Evolutionary conservation across 1,139 yeast species (phyloP), one percentile per base, ranked within the genome.

Genomic region (Pichia sp.): DNA sequence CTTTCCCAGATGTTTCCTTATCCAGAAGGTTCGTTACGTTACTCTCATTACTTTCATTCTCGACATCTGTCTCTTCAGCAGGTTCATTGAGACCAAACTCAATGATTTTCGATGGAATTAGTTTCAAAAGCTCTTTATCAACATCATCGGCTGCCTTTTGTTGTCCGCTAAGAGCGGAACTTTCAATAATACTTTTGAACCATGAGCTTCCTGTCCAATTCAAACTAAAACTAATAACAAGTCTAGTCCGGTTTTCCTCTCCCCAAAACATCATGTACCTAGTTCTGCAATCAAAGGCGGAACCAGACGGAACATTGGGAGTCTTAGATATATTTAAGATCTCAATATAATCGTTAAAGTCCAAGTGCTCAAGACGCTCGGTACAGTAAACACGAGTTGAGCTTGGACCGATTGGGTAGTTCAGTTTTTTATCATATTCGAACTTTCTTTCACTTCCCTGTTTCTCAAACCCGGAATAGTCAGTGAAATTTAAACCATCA

Each of bases 231-330:
- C 82, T 74, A 12, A 80, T 67, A 29, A 65, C 68, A 34, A 81
- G 63, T 14, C 66, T 67, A 0, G 84, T 78, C n/a, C 66, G 59
- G 56, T 76, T 76, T 24, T 69, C 60, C 29, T 67, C 70, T 1
- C 70, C 80, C 85, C 86, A 81, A 5, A 74, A 70, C 33, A 80
- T 68, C 27, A 76, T 67, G 61, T 75, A 80, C 47, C 80, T 69
- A 7, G 83, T 80, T 52, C 75, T 70, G 4, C 81, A 83, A 31
- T 75, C 70, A 61, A 81, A 81, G 1, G 79, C 75, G 48, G 72
- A 73, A 7, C 86, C 86, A 71, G 80, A 80, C 0, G 86, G 86
- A 4, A 81, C 86, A 61, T 79, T 83, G 0, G 86, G 86, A 0
- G 85, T 81, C 24, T 63, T 67, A 2, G 81, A 73, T 1, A 70